These are phyloP conservation scores for Arthrobotrys iridis DNA, from an alignment of 2,329 filamentous ascomycete species.

Conservation along the genomic window DNA sequence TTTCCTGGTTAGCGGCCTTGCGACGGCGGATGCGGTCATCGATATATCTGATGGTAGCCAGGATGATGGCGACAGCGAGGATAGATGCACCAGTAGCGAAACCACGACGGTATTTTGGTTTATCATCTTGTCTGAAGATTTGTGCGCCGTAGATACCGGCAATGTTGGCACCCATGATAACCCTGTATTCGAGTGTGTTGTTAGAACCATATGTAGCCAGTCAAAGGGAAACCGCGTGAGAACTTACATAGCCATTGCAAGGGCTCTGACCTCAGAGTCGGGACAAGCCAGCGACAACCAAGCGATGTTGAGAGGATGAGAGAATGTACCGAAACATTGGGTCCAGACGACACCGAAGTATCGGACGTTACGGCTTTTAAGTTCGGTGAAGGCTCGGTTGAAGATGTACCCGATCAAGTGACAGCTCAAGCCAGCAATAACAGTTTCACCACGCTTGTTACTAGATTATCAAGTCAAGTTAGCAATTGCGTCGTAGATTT, in stretches of 20 bases:
- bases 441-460: conserved; percentile 66
- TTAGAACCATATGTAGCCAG: background rate
- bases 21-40: conserved; percentile 62
- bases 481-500: background rate
- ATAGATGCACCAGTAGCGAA: conserved; percentile 65
- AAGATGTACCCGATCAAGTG: conserved; percentile 68
- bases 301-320: conserved; percentile 69
- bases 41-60: conserved; percentile 63
- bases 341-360: conserved; percentile 70
- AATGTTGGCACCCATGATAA: conserved; percentile 72
- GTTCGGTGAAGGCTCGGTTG: conserved; percentile 67
- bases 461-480: conserved; percentile 56
- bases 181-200: conserved; percentile 58
- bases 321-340: conserved; percentile 68
- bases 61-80: conserved; percentile 62
- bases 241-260: conserved; percentile 69
- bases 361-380: conserved; percentile 62
- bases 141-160: conserved; percentile 72
- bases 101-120: conserved; percentile 66
- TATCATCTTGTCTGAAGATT: conserved; percentile 68
- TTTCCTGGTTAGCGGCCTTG: conserved; percentile 39
- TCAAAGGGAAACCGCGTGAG: background rate
- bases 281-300: conserved; percentile 70
- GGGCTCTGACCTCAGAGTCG: conserved; percentile 69
- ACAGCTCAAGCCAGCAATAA: conserved; percentile 65